Percentiles rank a stretch among this genome's conserved stretches.
These are phyloP conservation scores for Haplosporangium sp. DNA, from an alignment of 371 early-diverging fungal genomes.

Conservation along the genomic window DNA sequence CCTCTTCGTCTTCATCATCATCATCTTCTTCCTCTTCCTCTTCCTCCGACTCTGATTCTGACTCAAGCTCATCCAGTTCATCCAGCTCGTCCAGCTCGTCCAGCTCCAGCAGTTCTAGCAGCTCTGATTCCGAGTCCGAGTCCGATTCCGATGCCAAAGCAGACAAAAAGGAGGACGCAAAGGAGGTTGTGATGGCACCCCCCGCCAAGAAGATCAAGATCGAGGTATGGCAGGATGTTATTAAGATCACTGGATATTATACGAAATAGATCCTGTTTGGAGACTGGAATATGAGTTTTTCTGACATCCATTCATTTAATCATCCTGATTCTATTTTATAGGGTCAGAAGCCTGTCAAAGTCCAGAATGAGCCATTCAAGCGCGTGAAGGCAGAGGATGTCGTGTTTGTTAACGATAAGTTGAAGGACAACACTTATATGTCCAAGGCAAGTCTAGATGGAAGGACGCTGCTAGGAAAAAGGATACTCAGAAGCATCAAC, in stretches of 20 bases:
- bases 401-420: constrained; percentile 77
- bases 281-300: no score
- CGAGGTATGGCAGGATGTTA: constrained; percentile 18
- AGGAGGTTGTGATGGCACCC: constrained; percentile 18
- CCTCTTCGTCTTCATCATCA: constrained; percentile 21
- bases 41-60: constrained; percentile 27
- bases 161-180: constrained; percentile 20
- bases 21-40: constrained; percentile 51
- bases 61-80: constrained; percentile 40
- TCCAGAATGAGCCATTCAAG: constrained; percentile 79
- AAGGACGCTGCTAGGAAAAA: no score
- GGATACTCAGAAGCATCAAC: no score
- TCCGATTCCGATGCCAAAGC: constrained; percentile 45
- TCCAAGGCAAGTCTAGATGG: constrained; percentile 68
- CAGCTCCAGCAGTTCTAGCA: constrained; percentile 32
- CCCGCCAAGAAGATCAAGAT: constrained; percentile 31
- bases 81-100: constrained; percentile 41
- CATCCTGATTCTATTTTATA: constrained; percentile 24
- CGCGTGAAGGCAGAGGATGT: constrained; percentile 88
- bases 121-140: constrained; percentile 34
- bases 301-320: no score
- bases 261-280: no score
- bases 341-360: constrained; percentile 43
- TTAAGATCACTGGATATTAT: no score
- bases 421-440: constrained; percentile 88